Base-by-base conservation (phyloP, 2,329 filamentous ascomycete species). In the Stagonosporopsis cucurbitacearum region DNA sequence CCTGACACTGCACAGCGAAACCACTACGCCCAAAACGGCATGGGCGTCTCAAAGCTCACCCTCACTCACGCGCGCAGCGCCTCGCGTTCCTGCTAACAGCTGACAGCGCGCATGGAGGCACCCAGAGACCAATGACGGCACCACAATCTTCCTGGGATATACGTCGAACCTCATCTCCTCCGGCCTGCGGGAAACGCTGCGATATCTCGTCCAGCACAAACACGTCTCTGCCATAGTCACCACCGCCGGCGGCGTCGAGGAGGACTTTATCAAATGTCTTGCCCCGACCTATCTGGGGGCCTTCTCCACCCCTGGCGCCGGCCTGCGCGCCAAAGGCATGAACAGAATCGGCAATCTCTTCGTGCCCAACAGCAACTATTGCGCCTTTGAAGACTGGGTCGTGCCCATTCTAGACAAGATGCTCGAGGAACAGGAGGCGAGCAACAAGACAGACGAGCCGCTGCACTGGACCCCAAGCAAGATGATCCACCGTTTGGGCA, bases 101-200 rank as follows among this genome's bases (percentile, higher is more conserved):
- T 64, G 44, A 66, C 71, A 88, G 91, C 85, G 92, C 72, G 84
- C 85, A 54, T 98, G 91, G 88, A 83, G 83, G 59, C 90, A 96
- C 73, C 86, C 91, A 0, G 90, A 93, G 70, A 90, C 90, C 1
- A 86, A 86, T 13, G 86, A 89, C 23, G 85, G 85, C 68, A 95
- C 95, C 17, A 98, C 95, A 57, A 94, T 99, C 67, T 98, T 99
- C 77, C 86, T 99, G 8, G 95, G 95, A 54, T 99, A 97, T 79
- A 99, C 95, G 9, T 96, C 92, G 46, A 99, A 99, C 75, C 84
- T 99, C 67, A 97, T 99, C 70, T 98, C 95, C 0, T 99, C 94
- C 3, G 95, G 95, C 8, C 85, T 99, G 26, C 87, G 95, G 50
- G 93, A 96, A 64, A 93, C 93, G 32, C 81, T 99, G 63, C 90